phyloP scores from a whole-genome alignment of 768 basidiomycete genomes.

The Lyophyllum decastes region DNA sequence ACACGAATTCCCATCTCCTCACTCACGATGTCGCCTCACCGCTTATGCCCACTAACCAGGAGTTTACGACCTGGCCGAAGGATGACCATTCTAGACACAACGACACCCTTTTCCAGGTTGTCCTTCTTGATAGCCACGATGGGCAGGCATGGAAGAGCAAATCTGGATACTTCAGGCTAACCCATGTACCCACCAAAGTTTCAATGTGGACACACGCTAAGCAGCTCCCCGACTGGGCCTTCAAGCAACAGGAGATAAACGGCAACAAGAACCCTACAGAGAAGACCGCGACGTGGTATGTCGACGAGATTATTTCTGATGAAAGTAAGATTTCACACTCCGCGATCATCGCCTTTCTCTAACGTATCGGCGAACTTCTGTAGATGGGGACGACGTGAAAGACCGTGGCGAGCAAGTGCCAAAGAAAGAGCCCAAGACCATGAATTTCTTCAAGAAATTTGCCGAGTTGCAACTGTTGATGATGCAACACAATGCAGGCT shows the following conservation, averaged over 20 bases:
- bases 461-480: slow-evolving; percentile 91
- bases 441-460: slow-evolving; percentile 96
- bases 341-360: background rate
- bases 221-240: slow-evolving; percentile 94
- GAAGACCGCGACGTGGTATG: slow-evolving; percentile 84
- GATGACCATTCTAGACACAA: slow-evolving; percentile 78
- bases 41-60: slow-evolving; percentile 96
- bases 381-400: slow-evolving; percentile 56
- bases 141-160: slow-evolving; percentile 93
- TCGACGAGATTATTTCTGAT: slow-evolving; percentile 77
- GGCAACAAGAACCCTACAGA: slow-evolving; percentile 92
- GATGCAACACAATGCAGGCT: slow-evolving; percentile 98
- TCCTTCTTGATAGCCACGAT: slow-evolving; percentile 70
- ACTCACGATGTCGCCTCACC: slow-evolving; percentile 98
- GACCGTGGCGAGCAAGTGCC: slow-evolving; percentile 53
- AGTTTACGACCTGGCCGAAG: slow-evolving; percentile 91
- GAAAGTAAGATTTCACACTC: slow-evolving; percentile 53
- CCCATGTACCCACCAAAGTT: slow-evolving; percentile 89
- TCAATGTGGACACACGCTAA: slow-evolving; percentile 91
- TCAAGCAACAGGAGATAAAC: slow-evolving; percentile 96
- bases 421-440: slow-evolving; percentile 70
- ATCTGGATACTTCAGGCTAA: slow-evolving; percentile 87
- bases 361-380: slow-evolving; percentile 14
- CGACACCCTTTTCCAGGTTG: slow-evolving; percentile 86
- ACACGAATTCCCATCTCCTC: slow-evolving; percentile 79